Evolutionary conservation across 2,329 filamentous ascomycete genomes (phyloP), one percentile per base, ranked within the genome.

Genomic region (Cytospora chrysosperma): DNA sequence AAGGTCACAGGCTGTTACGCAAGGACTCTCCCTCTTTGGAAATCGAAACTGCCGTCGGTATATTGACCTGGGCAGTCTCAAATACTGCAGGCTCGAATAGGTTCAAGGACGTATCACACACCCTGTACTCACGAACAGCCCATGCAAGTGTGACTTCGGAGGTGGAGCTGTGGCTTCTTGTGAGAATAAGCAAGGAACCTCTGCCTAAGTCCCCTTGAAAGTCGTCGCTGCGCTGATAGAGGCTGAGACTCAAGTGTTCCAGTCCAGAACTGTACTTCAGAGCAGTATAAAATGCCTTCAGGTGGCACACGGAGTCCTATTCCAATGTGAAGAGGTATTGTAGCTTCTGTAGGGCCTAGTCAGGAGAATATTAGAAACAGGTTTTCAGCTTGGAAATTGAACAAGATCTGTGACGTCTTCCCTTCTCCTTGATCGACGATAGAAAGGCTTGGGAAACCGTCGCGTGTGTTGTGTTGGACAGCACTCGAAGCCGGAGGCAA

Each of bases 91-190:
- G 24, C 10, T 40, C 15, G 19, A 17, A 26, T 24, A 51, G 49
- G 26, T 34, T 51, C 47, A 26, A 32, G 53, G 50, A 30, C 52
- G 61, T 66, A 55, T 64, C 49, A 66, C 47, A 26, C 56, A 55
- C 57, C 21, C 15, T 54, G 50, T 17, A 26, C 13, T 37, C 57
- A 26, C 40, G 8, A 59, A 37, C 30, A 52, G 50, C 53, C 24
- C 53, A 64, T 59, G 58, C 54, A 64, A 43, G 30, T 64, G 49
- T 64, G 61, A 52, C 64, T 61, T 63, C 47, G 47, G 52, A 43
- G 17, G 21, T 61, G n/a, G 59, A 56, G 40, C 50, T 55, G 37
- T 37, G 15, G 7, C 37, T 55, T 37, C 17, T 51, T 10, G 30
- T n/a, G 43, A 47, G n/a, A n/a, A n/a, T 43, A 43, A 21, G 21